These are phyloP conservation scores for Podaxis mareebaensis DNA, from an alignment of 768 basidiomycete genomes.

Conservation along the genomic window DNA sequence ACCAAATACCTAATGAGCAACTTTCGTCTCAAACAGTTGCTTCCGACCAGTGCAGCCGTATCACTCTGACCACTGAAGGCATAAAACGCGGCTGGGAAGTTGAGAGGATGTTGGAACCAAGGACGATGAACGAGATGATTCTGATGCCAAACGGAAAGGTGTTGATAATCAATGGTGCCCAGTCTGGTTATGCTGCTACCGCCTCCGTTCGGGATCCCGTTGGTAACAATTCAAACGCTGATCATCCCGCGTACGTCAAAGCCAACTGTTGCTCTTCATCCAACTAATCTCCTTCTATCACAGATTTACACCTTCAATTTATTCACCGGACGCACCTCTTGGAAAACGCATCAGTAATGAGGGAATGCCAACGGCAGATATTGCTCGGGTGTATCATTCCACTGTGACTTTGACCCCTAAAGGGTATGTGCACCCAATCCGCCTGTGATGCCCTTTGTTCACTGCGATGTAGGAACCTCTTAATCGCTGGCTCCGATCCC, in stretches of 20 bases:
- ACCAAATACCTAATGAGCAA: constrained; percentile 27
- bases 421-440: constrained; percentile 34
- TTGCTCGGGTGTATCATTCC: constrained; percentile 66
- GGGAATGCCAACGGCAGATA: constrained; percentile 41
- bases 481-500: constrained; percentile 47
- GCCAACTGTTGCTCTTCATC: not conserved
- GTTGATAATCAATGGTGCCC: constrained; percentile 44
- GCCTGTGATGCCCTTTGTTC: not conserved
- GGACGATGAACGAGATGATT: constrained; percentile 40
- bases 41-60: constrained; percentile 41
- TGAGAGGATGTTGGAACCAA: constrained; percentile 41
- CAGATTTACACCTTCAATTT: constrained; percentile 45
- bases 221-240: constrained; percentile 29
- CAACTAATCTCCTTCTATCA: not conserved
- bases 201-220: constrained; percentile 31
- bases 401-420: constrained; percentile 56
- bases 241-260: constrained; percentile 30
- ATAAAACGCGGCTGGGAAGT: constrained; percentile 46
- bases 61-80: constrained; percentile 41
- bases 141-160: constrained; percentile 45
- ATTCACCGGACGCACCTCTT: constrained; percentile 41
- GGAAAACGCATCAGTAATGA: constrained; percentile 51
- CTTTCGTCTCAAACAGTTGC: constrained; percentile 44
- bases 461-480: constrained; percentile 25
- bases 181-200: constrained; percentile 42